These are phyloP conservation scores for Apiospora malaysiana DNA, from an alignment of 2,329 filamentous ascomycete species.

Conservation along the genomic window DNA sequence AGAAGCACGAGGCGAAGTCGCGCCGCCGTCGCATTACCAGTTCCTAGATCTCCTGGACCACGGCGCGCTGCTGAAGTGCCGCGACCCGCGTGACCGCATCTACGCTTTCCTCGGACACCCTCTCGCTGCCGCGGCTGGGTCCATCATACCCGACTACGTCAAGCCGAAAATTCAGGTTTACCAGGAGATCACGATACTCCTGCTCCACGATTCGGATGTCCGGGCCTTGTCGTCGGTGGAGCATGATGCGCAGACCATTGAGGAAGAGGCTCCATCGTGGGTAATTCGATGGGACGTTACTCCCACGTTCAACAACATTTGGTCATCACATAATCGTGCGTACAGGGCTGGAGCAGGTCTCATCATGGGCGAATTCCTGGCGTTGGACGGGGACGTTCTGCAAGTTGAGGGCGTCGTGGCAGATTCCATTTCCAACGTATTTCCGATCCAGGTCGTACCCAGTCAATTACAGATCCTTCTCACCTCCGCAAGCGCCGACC, in stretches of 20 bases:
- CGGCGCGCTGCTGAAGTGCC: constrained; percentile 19
- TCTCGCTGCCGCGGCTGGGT: not conserved
- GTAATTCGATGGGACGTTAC: constrained; percentile 22
- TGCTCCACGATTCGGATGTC: constrained; percentile 21
- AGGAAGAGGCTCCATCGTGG: constrained; percentile 21
- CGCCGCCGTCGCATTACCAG: not conserved
- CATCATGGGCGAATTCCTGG: not conserved
- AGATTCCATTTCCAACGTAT: not conserved
- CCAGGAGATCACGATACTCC: not conserved
- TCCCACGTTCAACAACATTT: constrained; percentile 21
- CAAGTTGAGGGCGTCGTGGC: not conserved
- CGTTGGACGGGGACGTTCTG: not conserved
- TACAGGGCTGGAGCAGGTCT: not conserved
- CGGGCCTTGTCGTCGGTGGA: constrained; percentile 22
- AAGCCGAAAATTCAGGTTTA: constrained; percentile 18
- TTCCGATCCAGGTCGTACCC: not conserved
- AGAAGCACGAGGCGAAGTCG: not conserved
- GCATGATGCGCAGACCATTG: constrained; percentile 19
- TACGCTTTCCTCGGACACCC: constrained; percentile 24
- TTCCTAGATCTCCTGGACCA: constrained; percentile 24
- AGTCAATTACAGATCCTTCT: not conserved
- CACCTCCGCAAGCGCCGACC: not conserved
- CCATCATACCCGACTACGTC: constrained; percentile 21
- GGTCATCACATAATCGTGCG: not conserved
- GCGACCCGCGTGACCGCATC: constrained; percentile 23